Base-by-base conservation (phyloP, 305 asterid genomes). In the Fraxinus ornus region DNA sequence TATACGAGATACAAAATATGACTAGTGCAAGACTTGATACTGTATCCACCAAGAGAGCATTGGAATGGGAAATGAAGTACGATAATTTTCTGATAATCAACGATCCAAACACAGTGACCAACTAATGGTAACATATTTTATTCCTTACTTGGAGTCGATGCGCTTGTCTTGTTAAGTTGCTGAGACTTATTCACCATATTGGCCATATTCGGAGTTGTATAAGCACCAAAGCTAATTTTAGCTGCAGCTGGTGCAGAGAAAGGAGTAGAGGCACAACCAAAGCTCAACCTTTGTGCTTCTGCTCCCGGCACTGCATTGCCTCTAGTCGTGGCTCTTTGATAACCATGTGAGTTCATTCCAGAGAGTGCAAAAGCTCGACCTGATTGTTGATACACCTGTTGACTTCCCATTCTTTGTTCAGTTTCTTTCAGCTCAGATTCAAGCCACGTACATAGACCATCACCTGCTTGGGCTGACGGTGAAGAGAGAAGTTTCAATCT, bases 281-380 rank as follows among this genome's bases (percentile, higher is more conserved):
- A 75, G 60, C 76, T 0, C 22, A 15, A 21, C 19, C 66, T 70
- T 36, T 52, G 15, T 2, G 49, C 66, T 60, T 19, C 55, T 22
- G 44, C 86, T 19, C 84, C 88, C 0, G 78, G 81, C 79, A 78
- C 83, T 1, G 1, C 3, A 0, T 49, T 78, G 12, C 91, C 88
- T 83, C 79, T 81, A 7, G 87, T 78, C 2, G 91, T 77, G 1
- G 87, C 90, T 78, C 92, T 85, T 77, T 90, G 93, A n/a, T 13
- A 35, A 24, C 79, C 81, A 21, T 88, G 91, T 5, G 93, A 84
- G 81, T 88, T 88, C 80, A 88, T 86, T 22, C 86, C 89, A 0
- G 93, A 76, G 10, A 90, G 85, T 3, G 91, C 89, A 73, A 17
- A 88, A 0, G 93, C 93, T 36, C 91, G 85, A 0, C 91, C 93